These are phyloP conservation scores for Cucumis cinereus DNA, from an alignment of 306 rosid species.

Conservation along the genomic window DNA sequence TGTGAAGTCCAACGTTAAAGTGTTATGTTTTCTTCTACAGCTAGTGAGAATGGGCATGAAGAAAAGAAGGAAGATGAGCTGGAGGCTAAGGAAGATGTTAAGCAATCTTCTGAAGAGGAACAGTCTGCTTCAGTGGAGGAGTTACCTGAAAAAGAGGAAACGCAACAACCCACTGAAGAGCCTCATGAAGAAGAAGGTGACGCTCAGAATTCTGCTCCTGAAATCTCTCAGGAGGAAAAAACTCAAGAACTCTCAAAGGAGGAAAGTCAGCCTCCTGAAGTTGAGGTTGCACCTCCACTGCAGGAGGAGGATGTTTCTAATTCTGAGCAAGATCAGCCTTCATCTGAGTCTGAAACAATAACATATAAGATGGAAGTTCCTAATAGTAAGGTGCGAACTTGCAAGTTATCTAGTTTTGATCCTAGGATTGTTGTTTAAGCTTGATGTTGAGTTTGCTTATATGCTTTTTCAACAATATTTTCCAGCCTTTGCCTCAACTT, in stretches of 20 bases:
- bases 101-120: conserved; percentile 17
- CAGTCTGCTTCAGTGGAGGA: conserved; percentile 22
- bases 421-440: background rate
- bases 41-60: conserved; percentile 54
- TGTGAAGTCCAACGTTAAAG: background rate
- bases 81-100: conserved; percentile 14
- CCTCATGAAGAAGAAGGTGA: conserved; percentile 18
- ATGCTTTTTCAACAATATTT: background rate
- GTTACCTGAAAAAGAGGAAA: conserved; percentile 16
- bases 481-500: background rate
- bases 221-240: conserved; percentile 22
- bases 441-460: background rate
- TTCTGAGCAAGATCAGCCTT: conserved; percentile 16
- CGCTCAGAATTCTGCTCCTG: conserved; percentile 11
- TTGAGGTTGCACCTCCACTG: conserved; percentile 34
- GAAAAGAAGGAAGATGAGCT: conserved; percentile 25
- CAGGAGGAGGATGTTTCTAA: conserved; percentile 27
- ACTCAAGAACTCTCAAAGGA: conserved; percentile 32
- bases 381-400: conserved; percentile 60
- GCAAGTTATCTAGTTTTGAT: background rate
- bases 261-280: conserved; percentile 13
- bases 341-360: conserved; percentile 22
- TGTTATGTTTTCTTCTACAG: conserved; percentile 18
- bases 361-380: conserved; percentile 76
- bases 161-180: conserved; percentile 10